Conservation (phyloP, 495 filamentous ascomycete species). For the Penicillium parvum region DNA sequence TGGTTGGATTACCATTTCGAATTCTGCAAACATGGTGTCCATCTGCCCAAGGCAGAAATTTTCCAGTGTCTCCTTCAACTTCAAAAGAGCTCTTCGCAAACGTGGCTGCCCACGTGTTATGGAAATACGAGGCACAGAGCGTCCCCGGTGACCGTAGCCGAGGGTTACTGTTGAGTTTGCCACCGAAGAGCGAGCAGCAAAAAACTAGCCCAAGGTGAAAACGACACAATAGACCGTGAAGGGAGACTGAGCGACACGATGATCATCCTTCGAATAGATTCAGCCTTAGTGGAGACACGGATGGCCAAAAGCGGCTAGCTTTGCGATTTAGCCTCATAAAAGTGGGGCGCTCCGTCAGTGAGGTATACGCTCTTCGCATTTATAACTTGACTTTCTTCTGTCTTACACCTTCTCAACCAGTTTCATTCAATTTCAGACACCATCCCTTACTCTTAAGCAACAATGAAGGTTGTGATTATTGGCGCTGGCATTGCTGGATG, state of each 20-base stretch:
- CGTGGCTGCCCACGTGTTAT: conserved; percentile 6
- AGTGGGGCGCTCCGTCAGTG: neutral
- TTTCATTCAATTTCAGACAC: neutral
- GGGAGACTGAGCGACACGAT: too few relatives aligned
- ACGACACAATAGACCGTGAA: too few relatives aligned
- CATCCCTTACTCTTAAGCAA: neutral
- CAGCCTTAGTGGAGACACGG: too few relatives aligned
- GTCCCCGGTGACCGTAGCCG: neutral
- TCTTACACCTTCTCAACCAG: neutral
- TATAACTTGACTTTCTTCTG: conserved; percentile 3
- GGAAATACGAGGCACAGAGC: neutral
- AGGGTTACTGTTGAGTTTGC: neutral
- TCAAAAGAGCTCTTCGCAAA: conserved; percentile 5
- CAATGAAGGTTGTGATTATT: conserved; percentile 48
- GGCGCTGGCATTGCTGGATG: conserved; percentile 47
- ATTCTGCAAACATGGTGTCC: conserved; percentile 9
- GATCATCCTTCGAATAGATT: too few relatives aligned
- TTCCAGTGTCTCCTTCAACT: neutral
- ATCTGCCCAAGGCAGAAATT: neutral
- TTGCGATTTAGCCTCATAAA: neutral
- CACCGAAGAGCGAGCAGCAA: neutral
- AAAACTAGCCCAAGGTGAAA: too few relatives aligned
- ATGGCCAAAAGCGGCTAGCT: conserved; percentile 5
- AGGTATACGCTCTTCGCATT: neutral
- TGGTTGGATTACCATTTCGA: conserved; percentile 7